Conservation (phyloP, 148 eudicot species). For the Selenicereus undatus region DNA sequence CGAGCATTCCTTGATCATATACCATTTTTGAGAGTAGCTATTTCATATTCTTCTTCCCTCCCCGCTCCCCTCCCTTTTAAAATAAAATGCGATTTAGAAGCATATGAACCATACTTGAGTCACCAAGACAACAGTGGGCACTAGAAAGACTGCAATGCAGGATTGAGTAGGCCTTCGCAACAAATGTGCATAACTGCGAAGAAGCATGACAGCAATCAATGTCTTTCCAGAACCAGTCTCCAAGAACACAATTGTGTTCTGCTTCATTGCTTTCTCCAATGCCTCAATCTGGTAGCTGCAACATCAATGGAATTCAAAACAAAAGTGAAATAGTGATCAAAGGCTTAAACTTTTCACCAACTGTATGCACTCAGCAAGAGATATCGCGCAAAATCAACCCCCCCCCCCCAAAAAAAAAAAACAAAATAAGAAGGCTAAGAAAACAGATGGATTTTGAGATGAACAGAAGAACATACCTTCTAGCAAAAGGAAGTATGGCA, state of each 20-base stretch:
- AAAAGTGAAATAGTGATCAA: neutral
- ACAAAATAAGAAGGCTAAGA: neutral
- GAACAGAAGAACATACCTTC: conserved; percentile 21
- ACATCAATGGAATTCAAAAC: neutral
- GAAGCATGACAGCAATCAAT: conserved; percentile 82
- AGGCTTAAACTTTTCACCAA: neutral
- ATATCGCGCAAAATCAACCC: neutral
- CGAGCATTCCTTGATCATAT: neutral
- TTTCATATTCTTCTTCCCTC: no score
- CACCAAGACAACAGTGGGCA: conserved; percentile 83
- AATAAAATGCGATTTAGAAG: neutral
- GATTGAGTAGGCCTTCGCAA: conserved; percentile 57
- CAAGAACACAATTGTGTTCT: conserved; percentile 80
- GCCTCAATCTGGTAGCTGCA: conserved; percentile 90
- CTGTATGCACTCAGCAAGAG: neutral
- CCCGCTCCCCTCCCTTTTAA: neutral
- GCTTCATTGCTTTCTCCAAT: conserved; percentile 60
- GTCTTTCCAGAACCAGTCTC: conserved; percentile 98
- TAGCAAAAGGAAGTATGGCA: conserved; percentile 23
- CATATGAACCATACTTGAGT: conserved; percentile 54
- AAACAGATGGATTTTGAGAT: neutral
- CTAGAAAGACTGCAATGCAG: conserved; percentile 72
- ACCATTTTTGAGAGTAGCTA: neutral
- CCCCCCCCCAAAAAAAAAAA: neutral
- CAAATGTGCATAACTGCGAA: conserved; percentile 58